Conservation (phyloP, 371 early-diverging fungal genomes). For the Mucor lusitanicus region DNA sequence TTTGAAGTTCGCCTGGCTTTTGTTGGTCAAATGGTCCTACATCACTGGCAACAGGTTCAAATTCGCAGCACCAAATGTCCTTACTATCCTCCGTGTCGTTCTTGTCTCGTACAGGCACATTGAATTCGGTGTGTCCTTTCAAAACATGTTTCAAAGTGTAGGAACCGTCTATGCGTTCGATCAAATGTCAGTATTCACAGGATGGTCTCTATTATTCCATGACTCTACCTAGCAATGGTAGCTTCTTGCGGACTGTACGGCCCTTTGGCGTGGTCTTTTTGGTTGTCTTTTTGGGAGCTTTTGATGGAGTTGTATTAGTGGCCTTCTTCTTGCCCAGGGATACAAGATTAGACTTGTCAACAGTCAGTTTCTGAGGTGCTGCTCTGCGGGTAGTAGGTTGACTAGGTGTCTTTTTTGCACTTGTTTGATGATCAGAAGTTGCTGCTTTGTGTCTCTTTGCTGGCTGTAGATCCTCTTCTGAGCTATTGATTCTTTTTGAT, state of each 20-base stretch:
- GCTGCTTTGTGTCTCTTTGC: neutral
- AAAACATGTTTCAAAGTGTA: conserved; percentile 16
- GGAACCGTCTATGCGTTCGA: neutral
- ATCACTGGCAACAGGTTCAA: conserved; percentile 25
- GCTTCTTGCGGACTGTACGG: neutral
- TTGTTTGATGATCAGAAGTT: neutral
- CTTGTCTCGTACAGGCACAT: conserved; percentile 13
- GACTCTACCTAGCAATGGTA: neutral
- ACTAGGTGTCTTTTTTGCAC: neutral
- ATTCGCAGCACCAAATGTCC: conserved; percentile 49
- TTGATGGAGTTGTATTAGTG: neutral
- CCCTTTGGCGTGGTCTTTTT: neutral
- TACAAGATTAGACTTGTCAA: neutral
- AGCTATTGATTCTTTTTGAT: neutral
- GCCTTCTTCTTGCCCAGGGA: neutral
- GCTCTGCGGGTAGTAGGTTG: neutral
- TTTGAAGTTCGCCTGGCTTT: neutral
- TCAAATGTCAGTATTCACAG: neutral
- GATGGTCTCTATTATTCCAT: neutral
- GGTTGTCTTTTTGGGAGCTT: neutral
- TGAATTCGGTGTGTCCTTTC: conserved; percentile 23
- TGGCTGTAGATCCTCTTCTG: neutral
- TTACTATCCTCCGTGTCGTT: conserved; percentile 13
- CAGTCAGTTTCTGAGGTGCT: neutral
- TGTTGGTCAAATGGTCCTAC: conserved; percentile 9